These are phyloP conservation scores for Hanseniaspora thailandica DNA, from an alignment of 805 yeast species.

Conservation along the genomic window DNA sequence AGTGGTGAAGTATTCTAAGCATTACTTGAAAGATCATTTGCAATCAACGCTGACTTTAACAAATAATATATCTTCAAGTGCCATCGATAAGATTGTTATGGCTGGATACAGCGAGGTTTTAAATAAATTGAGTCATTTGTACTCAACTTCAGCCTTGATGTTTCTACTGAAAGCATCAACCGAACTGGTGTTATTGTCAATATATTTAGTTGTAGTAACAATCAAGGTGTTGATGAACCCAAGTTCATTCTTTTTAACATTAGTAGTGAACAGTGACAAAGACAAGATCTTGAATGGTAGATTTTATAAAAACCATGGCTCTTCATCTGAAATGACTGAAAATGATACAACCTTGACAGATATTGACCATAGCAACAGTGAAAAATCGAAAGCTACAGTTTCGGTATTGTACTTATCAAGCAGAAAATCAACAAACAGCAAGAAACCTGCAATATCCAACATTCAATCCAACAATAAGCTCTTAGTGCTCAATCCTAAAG, in stretches of 20 bases:
- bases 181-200: background rate
- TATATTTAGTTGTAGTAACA: background rate
- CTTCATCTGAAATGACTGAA: background rate
- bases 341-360: background rate
- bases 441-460: background rate
- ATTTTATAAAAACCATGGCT: background rate
- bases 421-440: background rate
- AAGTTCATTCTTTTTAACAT: background rate
- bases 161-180: background rate
- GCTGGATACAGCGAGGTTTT: background rate
- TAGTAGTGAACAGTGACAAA: background rate
- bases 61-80: too few relatives aligned
- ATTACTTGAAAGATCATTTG: background rate
- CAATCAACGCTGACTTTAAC: background rate
- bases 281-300: background rate
- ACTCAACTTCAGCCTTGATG: background rate
- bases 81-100: too few relatives aligned
- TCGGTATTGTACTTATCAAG: background rate
- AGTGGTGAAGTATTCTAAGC: background rate
- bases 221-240: background rate
- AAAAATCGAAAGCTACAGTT: background rate
- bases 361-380: background rate
- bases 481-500: constrained; percentile 3
- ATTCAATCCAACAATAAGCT: background rate
- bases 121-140: background rate